Percentiles rank a stretch among this genome's conserved stretches.
Evolutionary conservation across 2,329 filamentous ascomycete species (phyloP).

Genomic region (Colletotrichum plurivorum): DNA sequence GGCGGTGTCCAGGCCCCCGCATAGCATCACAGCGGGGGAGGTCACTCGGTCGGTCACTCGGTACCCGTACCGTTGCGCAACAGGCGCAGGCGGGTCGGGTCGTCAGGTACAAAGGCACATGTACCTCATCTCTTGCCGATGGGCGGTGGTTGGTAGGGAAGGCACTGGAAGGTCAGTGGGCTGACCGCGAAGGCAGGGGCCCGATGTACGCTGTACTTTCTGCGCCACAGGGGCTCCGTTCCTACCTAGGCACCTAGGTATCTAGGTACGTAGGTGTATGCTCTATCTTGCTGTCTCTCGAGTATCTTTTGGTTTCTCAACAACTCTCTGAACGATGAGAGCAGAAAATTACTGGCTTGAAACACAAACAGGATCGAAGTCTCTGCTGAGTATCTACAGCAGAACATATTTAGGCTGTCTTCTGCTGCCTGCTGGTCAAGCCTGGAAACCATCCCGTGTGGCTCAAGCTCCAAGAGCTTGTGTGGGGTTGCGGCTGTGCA

Average conservation of each 20-base stretch:
- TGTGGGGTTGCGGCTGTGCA: conserved; percentile 39
- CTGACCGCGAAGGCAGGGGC: too few relatives aligned
- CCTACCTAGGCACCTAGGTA: neutral
- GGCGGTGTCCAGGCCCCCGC: conserved; percentile 22
- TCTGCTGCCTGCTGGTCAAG: neutral
- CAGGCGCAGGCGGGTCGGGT: too few relatives aligned
- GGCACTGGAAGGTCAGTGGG: conserved; percentile 3
- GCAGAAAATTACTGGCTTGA: too few relatives aligned
- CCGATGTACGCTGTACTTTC: neutral
- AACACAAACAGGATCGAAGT: too few relatives aligned
- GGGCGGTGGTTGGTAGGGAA: neutral
- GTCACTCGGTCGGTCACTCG: neutral
- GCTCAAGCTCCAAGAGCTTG: conserved; percentile 41
- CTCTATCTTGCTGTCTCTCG: too few relatives aligned
- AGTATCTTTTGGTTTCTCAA: too few relatives aligned
- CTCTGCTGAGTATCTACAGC: too few relatives aligned
- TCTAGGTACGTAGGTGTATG: too few relatives aligned
- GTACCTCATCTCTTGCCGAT: neutral
- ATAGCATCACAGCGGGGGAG: conserved; percentile 31
- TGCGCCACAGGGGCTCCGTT: conserved; percentile 15
- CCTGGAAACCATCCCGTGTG: conserved; percentile 2
- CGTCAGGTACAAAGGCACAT: neutral
- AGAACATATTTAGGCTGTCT: too few relatives aligned
- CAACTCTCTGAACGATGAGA: too few relatives aligned
- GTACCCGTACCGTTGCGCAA: too few relatives aligned